Percentiles rank a stretch among this genome's conserved stretches.
Conservation (phyloP, 169 alveolate genomes). For the Amoebophrya sp. region DNA sequence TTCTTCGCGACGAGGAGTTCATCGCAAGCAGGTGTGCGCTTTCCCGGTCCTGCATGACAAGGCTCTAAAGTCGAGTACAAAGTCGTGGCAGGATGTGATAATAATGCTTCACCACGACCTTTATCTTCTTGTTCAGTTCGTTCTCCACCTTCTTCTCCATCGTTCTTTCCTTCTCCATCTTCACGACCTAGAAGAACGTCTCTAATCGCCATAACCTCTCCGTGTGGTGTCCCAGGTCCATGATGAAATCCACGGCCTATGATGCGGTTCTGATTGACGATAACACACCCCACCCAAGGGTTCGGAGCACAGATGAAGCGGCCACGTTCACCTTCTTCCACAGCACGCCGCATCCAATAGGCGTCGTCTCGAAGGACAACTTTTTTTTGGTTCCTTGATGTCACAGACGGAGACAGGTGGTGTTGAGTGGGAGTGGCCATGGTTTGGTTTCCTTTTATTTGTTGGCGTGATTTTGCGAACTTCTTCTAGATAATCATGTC, state of each 20-base stretch:
- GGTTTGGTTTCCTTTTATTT: too few species aligned
- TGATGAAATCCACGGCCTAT: not conserved
- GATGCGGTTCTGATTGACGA: not conserved
- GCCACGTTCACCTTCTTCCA: not conserved
- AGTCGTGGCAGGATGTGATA: not conserved
- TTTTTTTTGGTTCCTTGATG: not conserved
- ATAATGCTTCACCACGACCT: not conserved
- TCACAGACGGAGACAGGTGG: too few species aligned
- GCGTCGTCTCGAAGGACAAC: not conserved
- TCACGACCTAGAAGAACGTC: too few species aligned
- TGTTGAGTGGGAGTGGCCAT: too few species aligned
- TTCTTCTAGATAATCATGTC: too few species aligned
- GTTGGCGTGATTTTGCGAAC: too few species aligned
- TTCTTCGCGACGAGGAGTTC: not conserved
- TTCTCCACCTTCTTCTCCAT: not conserved
- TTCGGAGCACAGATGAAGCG: not conserved
- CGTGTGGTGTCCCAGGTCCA: not conserved
- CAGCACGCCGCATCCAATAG: not conserved
- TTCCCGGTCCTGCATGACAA: not conserved
- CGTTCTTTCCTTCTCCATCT: not conserved
- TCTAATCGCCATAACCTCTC: not conserved
- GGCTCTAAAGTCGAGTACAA: not conserved
- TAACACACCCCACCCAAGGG: not conserved
- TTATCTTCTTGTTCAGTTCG: not conserved
- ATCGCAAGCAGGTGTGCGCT: constrained; percentile 13